Conservation (phyloP, 768 basidiomycete species). For the Suillus sp. region DNA sequence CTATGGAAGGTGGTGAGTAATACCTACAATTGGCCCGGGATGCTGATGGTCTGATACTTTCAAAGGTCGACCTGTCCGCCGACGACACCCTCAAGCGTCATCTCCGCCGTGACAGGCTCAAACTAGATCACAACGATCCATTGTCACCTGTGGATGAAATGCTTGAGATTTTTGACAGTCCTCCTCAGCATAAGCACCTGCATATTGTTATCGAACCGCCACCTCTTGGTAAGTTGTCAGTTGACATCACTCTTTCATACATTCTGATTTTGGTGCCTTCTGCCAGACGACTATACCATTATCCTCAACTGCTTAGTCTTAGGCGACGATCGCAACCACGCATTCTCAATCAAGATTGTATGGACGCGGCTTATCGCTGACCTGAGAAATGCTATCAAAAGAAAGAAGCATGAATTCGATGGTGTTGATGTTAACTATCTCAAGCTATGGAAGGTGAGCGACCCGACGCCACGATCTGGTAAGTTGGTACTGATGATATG, state of each 20-base stretch:
- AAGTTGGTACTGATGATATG: too few relatives aligned
- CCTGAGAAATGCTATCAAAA: neutral
- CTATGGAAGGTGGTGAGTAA: slow-evolving; percentile 11
- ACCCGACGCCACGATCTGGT: neutral
- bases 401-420: neutral
- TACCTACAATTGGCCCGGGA: neutral
- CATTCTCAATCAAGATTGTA: neutral
- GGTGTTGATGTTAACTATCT: neutral
- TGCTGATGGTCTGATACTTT: neutral
- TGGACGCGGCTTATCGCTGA: neutral
- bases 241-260: too few relatives aligned
- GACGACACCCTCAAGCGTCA: neutral
- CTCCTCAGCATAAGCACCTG: neutral
- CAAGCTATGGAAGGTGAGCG: slow-evolving; percentile 8
- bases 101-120: neutral
- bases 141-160: neutral
- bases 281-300: neutral
- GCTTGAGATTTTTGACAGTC: neutral
- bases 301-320: neutral
- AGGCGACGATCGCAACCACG: neutral
- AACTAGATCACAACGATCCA: neutral
- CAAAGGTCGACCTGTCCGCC: neutral
- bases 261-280: too few relatives aligned
- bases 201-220: neutral
- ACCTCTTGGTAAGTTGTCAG: neutral